These are phyloP conservation scores for Neofusicoccum sp. DNA, from an alignment of 2,329 filamentous ascomycete species.

Conservation along the genomic window DNA sequence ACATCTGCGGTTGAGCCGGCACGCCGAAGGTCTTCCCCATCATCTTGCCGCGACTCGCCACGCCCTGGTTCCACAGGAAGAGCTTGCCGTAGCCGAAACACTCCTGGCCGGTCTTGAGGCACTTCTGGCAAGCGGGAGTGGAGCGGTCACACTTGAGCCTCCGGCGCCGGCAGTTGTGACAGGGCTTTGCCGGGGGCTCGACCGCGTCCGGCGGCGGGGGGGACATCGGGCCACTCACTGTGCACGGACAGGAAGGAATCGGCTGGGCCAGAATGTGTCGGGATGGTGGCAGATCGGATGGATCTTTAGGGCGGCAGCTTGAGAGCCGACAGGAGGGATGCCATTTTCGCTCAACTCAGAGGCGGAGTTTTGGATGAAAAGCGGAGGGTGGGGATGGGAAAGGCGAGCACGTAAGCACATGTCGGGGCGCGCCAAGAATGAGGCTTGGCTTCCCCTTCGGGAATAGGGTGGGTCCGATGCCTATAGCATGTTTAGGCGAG, in stretches of 20 bases:
- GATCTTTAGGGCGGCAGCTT: no score
- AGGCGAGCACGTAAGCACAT: no score
- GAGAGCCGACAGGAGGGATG: no score
- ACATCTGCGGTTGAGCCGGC: neutral
- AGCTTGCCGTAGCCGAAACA: constrained; percentile 66
- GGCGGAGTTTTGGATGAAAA: neutral
- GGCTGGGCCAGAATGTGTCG: neutral
- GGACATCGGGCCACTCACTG: neutral
- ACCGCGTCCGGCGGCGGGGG: neutral
- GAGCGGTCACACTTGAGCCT: constrained; percentile 66
- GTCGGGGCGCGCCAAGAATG: neutral
- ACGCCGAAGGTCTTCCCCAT: constrained; percentile 57
- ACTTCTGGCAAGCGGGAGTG: constrained; percentile 62
- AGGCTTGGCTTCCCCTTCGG: constrained; percentile 9
- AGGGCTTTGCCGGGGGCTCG: constrained; percentile 44
- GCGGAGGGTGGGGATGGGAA: neutral
- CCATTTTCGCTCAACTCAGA: neutral
- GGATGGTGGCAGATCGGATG: no score
- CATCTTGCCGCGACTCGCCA: constrained; percentile 56
- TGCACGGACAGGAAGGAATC: neutral
- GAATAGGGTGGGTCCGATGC: neutral
- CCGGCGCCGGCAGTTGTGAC: constrained; percentile 64
- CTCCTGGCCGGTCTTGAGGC: constrained; percentile 56
- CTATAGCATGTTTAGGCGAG: neutral
- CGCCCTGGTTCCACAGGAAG: constrained; percentile 61